These are phyloP conservation scores for Wickerhamomyces sp. DNA, from an alignment of 1,139 yeast species.

Conservation along the genomic window DNA sequence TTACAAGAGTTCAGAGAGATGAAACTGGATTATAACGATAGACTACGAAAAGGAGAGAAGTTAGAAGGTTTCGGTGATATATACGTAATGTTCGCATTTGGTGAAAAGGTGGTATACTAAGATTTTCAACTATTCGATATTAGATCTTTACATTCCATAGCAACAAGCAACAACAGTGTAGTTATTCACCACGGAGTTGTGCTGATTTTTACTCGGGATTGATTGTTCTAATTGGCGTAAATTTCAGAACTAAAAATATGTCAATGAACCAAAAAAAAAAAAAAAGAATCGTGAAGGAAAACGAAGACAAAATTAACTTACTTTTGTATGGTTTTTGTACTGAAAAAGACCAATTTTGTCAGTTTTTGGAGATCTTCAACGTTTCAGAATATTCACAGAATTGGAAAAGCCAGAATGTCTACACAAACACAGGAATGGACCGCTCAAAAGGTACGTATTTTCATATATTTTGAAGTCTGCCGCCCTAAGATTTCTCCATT, in stretches of 20 bases:
- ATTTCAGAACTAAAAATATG: conserved; percentile 6
- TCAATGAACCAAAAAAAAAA: not conserved
- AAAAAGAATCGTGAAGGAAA: not conserved
- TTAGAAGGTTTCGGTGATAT: conserved; percentile 20
- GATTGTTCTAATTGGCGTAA: conserved; percentile 3
- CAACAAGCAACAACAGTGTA: too few relatives aligned
- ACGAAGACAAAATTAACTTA: not conserved
- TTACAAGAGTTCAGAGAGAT: conserved; percentile 13
- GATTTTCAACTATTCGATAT: not conserved
- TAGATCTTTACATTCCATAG: too few relatives aligned
- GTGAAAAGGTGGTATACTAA: conserved; percentile 9
- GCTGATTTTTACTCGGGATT: conserved; percentile 2
- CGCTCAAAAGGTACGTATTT: conserved; percentile 22
- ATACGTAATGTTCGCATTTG: conserved; percentile 20
- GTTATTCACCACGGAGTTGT: too few relatives aligned
- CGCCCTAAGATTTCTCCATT: not conserved
- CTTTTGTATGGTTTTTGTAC: conserved; percentile 11
- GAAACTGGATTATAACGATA: conserved; percentile 18
- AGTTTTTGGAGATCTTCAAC: not conserved
- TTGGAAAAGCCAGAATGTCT: conserved; percentile 15
- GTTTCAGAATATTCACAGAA: not conserved
- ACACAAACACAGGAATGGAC: conserved; percentile 20
- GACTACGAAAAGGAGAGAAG: conserved; percentile 14
- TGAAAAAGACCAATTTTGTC: conserved; percentile 4
- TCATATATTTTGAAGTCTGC: not conserved